phyloP scores from a whole-genome alignment of 139 green algal species.

The Chlorella sp. region DNA sequence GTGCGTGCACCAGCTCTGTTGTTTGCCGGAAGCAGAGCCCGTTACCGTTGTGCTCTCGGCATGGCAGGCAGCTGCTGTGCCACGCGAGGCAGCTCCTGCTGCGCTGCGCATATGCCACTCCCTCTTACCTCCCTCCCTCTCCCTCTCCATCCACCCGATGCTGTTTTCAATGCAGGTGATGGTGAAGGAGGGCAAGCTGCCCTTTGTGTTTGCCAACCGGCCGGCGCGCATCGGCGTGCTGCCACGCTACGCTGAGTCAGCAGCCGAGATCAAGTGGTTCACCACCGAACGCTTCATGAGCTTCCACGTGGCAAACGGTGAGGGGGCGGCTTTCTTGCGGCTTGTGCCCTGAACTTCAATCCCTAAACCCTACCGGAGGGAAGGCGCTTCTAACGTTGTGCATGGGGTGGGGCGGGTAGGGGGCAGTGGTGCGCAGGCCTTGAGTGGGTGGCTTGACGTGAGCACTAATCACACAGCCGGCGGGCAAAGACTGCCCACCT shows the following conservation, averaged over 20 bases:
- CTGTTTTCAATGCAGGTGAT: constrained; percentile 75
- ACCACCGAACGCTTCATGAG: constrained; percentile 53
- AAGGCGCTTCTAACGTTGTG: too few species aligned
- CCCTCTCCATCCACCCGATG: not conserved
- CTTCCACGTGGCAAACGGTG: constrained; percentile 52
- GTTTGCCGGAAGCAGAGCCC: too few species aligned
- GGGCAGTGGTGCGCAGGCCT: too few species aligned
- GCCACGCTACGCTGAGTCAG: constrained; percentile 37
- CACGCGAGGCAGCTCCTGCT: not conserved
- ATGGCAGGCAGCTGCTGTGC: not conserved
- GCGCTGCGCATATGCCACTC: not conserved
- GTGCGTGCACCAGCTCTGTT: too few species aligned
- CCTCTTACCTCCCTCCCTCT: not conserved
- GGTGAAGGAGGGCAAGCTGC: constrained; percentile 67
- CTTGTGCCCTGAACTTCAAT: too few species aligned
- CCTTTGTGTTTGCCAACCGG: constrained; percentile 56
- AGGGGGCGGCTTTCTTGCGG: too few species aligned
- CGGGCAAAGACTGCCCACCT: too few species aligned
- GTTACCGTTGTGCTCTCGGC: too few species aligned
- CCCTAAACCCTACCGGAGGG: too few species aligned
- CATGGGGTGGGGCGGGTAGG: too few species aligned
- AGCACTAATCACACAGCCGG: too few species aligned
- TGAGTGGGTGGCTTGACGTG: too few species aligned
- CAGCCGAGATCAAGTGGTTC: constrained; percentile 64
- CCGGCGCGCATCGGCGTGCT: constrained; percentile 67